These are phyloP conservation scores for Podaxis pistillaris DNA, from an alignment of 768 basidiomycete species.

Conservation along the genomic window DNA sequence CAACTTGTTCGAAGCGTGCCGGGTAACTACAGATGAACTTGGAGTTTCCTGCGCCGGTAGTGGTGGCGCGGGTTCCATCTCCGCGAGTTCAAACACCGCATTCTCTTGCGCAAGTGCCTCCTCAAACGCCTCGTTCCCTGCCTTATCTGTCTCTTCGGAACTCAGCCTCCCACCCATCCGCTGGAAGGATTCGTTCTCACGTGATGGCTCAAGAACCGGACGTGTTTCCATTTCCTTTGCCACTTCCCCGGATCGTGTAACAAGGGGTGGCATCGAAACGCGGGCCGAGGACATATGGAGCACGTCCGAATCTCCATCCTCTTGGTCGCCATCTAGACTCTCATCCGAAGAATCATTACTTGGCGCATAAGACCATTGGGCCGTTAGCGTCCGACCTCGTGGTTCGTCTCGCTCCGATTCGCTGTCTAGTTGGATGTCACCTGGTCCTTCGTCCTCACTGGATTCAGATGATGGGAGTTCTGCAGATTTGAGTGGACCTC, in stretches of 20 bases:
- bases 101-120: conserved; percentile 33
- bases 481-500: conserved; percentile 25
- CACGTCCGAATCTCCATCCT: conserved; percentile 16
- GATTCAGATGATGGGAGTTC: conserved; percentile 40
- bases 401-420: conserved; percentile 24
- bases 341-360: conserved; percentile 33
- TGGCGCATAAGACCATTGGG: not conserved
- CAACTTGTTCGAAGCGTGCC: not conserved
- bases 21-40: not conserved
- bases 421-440: conserved; percentile 34
- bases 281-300: not conserved
- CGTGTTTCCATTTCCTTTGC: not conserved
- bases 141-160: conserved; percentile 30
- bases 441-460: conserved; percentile 40
- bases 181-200: conserved; percentile 26
- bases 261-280: not conserved
- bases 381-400: conserved; percentile 14
- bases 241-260: not conserved
- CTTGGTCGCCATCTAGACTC: conserved; percentile 34
- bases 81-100: conserved; percentile 20
- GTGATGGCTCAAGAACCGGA: conserved; percentile 1
- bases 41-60: not conserved
- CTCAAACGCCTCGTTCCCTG: conserved; percentile 33
- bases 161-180: conserved; percentile 29
- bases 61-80: not conserved